Conservation (phyloP, 345 rosid species). For the Balakata baccata region DNA sequence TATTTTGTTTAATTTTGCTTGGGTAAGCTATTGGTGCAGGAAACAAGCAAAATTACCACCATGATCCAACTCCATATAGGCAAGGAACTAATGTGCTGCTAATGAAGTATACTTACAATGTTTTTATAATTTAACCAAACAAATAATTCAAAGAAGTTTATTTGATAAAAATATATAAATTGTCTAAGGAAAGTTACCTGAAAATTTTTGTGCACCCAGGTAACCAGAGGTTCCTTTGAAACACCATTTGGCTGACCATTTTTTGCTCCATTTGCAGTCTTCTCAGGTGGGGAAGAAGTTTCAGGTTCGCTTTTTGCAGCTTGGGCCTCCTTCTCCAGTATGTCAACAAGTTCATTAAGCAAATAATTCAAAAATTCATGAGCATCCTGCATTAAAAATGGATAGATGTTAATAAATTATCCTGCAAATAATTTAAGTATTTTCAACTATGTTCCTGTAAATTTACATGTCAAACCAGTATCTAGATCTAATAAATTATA, state of each 20-base stretch:
- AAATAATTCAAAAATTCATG: conserved; percentile 96
- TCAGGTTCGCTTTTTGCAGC: conserved; percentile 73
- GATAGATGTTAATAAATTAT: neutral
- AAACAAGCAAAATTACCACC: neutral
- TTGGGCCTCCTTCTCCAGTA: conserved; percentile 91
- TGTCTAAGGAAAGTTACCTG: conserved; percentile 50
- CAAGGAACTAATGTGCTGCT: neutral
- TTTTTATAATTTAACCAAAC: neutral
- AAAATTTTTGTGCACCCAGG: conserved; percentile 98
- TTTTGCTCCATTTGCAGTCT: conserved; percentile 68
- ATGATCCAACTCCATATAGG: neutral
- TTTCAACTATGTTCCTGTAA: too few relatives aligned
- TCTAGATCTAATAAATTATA: neutral
- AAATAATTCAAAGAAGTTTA: neutral
- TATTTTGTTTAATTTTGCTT: neutral
- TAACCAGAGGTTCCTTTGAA: conserved; percentile 80
- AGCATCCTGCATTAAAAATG: conserved; percentile 64
- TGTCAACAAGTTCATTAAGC: conserved; percentile 98
- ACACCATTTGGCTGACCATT: conserved; percentile 66
- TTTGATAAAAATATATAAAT: neutral
- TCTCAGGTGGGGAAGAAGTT: conserved; percentile 69
- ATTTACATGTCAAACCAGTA: neutral
- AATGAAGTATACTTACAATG: neutral
- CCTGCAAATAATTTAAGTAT: too few relatives aligned
- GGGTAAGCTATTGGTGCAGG: neutral